A percentile compares a stretch with the other conserved stretches of the same genome.
These are phyloP conservation scores for Erucastrum elatum DNA, from an alignment of 345 rosid genomes.

Conservation along the genomic window DNA sequence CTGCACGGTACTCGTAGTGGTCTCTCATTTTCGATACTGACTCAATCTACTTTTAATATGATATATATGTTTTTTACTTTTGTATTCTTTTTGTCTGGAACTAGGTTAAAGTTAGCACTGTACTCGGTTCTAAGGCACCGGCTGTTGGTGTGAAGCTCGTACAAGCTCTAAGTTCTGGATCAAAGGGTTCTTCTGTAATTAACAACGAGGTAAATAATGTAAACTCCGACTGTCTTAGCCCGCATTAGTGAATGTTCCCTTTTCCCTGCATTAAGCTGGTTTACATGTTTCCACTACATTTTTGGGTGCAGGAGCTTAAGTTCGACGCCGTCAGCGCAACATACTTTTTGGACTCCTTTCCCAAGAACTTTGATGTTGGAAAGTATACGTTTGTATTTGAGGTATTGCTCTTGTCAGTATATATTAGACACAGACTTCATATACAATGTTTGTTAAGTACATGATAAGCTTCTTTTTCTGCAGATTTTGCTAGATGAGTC, in stretches of 20 bases:
- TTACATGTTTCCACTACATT: slow-evolving; percentile 16
- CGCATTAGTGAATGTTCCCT: slow-evolving; percentile 2
- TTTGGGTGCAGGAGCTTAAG: slow-evolving; percentile 67
- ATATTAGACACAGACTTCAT: slow-evolving; percentile 6
- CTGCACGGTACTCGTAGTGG: neutral
- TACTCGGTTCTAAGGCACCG: slow-evolving; percentile 82
- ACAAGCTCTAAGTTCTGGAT: slow-evolving; percentile 50
- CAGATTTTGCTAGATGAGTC: slow-evolving; percentile 68
- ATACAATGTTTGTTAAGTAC: slow-evolving; percentile 5
- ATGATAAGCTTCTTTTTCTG: slow-evolving; percentile 17
- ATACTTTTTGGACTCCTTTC: slow-evolving; percentile 53
- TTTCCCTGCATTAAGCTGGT: neutral
- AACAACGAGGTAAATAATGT: slow-evolving; percentile 61
- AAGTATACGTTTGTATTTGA: slow-evolving; percentile 74
- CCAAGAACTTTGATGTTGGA: slow-evolving; percentile 77
- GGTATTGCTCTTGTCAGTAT: slow-evolving; percentile 49
- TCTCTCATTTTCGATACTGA: neutral
- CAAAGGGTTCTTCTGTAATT: slow-evolving; percentile 56
- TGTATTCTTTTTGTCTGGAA: slow-evolving; percentile 6
- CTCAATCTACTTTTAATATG: neutral
- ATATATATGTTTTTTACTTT: neutral
- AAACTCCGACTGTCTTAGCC: slow-evolving; percentile 10
- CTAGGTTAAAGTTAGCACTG: slow-evolving; percentile 88
- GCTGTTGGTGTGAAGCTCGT: slow-evolving; percentile 72
- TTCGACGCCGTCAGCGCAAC: slow-evolving; percentile 55